Percentiles rank a stretch among this genome's conserved stretches.
phyloP scores from a whole-genome alignment of 805 yeast genomes.

The Candida awuae region DNA sequence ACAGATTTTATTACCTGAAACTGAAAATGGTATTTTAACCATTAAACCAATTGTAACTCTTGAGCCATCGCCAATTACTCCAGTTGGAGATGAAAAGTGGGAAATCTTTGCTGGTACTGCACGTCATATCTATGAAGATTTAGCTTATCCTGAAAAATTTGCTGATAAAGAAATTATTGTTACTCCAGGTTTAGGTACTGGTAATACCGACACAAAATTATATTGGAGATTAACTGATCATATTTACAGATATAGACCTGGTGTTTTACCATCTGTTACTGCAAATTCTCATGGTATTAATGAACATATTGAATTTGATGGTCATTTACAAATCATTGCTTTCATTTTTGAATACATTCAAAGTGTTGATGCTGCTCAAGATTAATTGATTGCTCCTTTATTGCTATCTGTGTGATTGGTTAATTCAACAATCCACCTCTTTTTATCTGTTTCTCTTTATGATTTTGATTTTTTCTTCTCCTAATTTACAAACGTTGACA shows the following conservation, averaged over 20 bases:
- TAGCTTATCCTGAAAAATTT: constrained; percentile 30
- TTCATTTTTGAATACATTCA: constrained; percentile 47
- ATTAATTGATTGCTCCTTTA: constrained; percentile 5
- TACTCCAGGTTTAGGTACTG: constrained; percentile 57
- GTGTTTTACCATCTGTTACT: constrained; percentile 31
- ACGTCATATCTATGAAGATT: constrained; percentile 40
- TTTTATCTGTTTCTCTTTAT: no score
- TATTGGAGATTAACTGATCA: constrained; percentile 55
- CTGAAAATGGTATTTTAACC: constrained; percentile 15
- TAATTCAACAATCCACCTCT: background rate
- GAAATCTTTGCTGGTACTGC: constrained; percentile 35
- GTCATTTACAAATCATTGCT: constrained; percentile 51
- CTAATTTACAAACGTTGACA: no score
- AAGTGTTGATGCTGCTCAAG: constrained; percentile 29
- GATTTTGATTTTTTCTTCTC: no score
- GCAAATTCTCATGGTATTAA: constrained; percentile 55
- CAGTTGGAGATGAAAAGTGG: constrained; percentile 43
- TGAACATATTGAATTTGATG: constrained; percentile 46
- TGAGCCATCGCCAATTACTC: constrained; percentile 50
- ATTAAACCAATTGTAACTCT: constrained; percentile 19
- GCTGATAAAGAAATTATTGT: constrained; percentile 30
- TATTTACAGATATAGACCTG: constrained; percentile 55
- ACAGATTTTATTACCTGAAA: constrained; percentile 23
- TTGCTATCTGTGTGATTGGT: no score
- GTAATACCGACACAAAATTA: constrained; percentile 60